Conservation (phyloP, 2,329 filamentous ascomycete species). For the Colletotrichum musae region DNA sequence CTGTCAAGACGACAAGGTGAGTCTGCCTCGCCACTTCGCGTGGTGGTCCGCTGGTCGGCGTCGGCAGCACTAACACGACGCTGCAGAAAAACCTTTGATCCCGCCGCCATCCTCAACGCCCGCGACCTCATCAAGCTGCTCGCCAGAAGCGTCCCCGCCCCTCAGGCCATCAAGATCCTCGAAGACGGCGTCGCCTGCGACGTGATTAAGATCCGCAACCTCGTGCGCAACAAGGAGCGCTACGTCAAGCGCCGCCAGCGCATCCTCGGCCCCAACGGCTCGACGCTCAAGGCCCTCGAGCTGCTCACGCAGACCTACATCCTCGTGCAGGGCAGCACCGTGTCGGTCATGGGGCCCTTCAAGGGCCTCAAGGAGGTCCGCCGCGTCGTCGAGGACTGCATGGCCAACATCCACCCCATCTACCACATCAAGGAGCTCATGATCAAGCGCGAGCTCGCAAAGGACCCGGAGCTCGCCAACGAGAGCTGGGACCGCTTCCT, state of each 20-base stretch:
- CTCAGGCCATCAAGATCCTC: slow-evolving; percentile 93
- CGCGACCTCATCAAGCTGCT: slow-evolving; percentile 95
- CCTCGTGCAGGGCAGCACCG: slow-evolving; percentile 96
- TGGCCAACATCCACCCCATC: slow-evolving; percentile 97
- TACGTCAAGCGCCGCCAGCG: slow-evolving; percentile 96
- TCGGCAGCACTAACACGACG: slow-evolving; percentile 15
- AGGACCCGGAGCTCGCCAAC: slow-evolving; percentile 86
- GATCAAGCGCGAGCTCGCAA: slow-evolving; percentile 93
- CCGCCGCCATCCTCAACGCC: slow-evolving; percentile 92
- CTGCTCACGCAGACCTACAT: slow-evolving; percentile 93
- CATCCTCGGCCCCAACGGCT: slow-evolving; percentile 91
- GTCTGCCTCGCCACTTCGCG: slow-evolving; percentile 55
- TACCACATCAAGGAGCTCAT: slow-evolving; percentile 83
- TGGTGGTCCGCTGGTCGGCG: slow-evolving; percentile 60
- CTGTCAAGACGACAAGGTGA: slow-evolving; percentile 91
- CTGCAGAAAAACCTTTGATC: slow-evolving; percentile 85
- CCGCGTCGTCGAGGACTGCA: slow-evolving; percentile 92
- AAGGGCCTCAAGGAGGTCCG: slow-evolving; percentile 95
- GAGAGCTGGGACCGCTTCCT: slow-evolving; percentile 98
- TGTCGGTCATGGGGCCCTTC: slow-evolving; percentile 91
- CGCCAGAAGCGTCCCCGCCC: slow-evolving; percentile 90
- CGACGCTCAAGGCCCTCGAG: slow-evolving; percentile 94
- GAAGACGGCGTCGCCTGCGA: slow-evolving; percentile 94
- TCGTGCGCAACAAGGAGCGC: slow-evolving; percentile 93
- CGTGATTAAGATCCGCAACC: slow-evolving; percentile 93